Evolutionary conservation across 495 filamentous ascomycete species (phyloP).

Genomic region (Neurospora sp.): DNA sequence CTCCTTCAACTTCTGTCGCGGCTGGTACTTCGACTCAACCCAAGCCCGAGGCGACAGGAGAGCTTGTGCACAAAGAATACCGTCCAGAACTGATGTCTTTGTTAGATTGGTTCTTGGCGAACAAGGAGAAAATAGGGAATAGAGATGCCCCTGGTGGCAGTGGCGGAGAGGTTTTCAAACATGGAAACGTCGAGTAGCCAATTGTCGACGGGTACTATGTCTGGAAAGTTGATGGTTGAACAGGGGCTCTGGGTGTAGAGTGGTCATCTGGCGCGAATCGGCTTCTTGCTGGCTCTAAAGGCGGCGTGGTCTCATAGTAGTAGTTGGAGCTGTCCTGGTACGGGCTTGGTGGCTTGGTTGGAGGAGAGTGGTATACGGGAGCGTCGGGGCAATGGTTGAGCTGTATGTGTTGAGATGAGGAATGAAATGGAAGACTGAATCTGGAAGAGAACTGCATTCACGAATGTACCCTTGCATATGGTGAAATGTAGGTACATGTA

Average conservation of each 20-base stretch:
- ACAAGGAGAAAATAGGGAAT: background rate
- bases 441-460: background rate
- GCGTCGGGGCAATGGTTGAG: background rate
- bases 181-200: slow-evolving; percentile 17
- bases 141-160: background rate
- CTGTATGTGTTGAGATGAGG: background rate
- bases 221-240: slow-evolving; percentile 34
- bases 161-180: background rate
- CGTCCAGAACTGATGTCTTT: background rate
- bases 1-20: background rate
- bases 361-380: slow-evolving; percentile 48
- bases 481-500: background rate
- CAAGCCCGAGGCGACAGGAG: background rate
- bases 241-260: slow-evolving; percentile 28
- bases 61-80: background rate
- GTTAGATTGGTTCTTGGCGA: background rate
- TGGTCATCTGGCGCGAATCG: slow-evolving; percentile 39
- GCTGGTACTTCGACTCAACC: background rate
- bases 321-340: slow-evolving; percentile 52
- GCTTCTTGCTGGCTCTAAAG: slow-evolving; percentile 37
- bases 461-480: background rate
- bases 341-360: slow-evolving; percentile 35
- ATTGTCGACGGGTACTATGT: slow-evolving; percentile 28
- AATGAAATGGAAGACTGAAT: background rate
- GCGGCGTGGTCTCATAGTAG: slow-evolving; percentile 43